These are phyloP conservation scores for Lolium multiflorum DNA, from an alignment of 176 grass and related monocot species.

Conservation along the genomic window DNA sequence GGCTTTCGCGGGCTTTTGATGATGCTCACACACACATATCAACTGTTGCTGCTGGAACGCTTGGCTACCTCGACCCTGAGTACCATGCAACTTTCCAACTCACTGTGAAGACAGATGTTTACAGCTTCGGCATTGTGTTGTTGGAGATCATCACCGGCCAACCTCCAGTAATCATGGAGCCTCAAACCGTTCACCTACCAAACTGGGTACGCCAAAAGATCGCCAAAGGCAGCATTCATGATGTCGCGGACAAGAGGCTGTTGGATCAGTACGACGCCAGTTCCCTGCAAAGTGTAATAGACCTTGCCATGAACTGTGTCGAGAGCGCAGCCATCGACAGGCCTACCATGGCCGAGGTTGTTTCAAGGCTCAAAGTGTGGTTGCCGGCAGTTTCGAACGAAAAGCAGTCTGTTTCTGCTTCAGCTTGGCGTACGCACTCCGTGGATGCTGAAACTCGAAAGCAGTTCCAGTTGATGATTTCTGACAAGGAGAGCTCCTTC, in stretches of 20 bases:
- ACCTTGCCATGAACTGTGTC: constrained; percentile 17
- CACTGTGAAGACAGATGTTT: constrained; percentile 30
- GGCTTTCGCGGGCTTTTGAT: constrained; percentile 19
- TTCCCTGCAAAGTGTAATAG: not conserved
- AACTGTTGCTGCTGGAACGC: constrained; percentile 30
- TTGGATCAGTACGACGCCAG: not conserved
- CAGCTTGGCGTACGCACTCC: not conserved
- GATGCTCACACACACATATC: constrained; percentile 31
- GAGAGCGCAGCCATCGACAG: not conserved
- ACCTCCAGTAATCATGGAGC: not conserved
- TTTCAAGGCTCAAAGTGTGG: not conserved
- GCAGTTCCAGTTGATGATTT: not conserved
- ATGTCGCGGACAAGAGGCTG: constrained; percentile 9
- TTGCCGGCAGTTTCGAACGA: not conserved
- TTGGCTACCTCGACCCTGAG: constrained; percentile 39
- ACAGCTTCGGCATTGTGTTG: constrained; percentile 12
- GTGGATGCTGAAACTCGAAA: not conserved
- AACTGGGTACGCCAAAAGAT: constrained; percentile 41
- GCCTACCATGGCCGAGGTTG: constrained; percentile 12
- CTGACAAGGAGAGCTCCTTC: not conserved
- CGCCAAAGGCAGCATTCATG: constrained; percentile 17
- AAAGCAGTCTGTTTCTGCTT: not conserved
- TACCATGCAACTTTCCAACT: constrained; percentile 39
- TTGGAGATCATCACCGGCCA: constrained; percentile 38
- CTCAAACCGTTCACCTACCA: constrained; percentile 14